Base-by-base conservation (phyloP, 768 basidiomycete species). In the Tulasnella sp. region DNA sequence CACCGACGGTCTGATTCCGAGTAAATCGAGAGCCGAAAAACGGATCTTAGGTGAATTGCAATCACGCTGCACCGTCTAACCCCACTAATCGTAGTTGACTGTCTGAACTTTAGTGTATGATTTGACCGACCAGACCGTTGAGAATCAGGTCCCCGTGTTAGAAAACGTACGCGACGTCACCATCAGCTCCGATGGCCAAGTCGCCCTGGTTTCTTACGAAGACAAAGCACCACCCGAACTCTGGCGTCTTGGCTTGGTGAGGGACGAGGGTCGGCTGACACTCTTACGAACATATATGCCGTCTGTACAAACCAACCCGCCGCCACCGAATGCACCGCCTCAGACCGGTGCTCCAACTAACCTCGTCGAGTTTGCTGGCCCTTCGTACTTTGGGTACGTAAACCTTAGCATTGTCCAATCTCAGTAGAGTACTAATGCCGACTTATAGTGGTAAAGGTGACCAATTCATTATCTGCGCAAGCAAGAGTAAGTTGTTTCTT, bases 161-260 rank as follows among this genome's bases (percentile, higher is more conserved):
- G 80, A 84, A 63, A 81, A 85, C 59, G 81, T 85, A 49, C 77
- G 80, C 49, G 80, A 84, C 63, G 79, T 86, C 36, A 82, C 81
- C 0, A 66, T 85, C 27, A 77, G 81, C 43, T 72, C 74, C 53
- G 76, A 75, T 57, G 82, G 80, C 19, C 70, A 77, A 5, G 71
- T 80, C 6, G 84, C 81, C 17, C 67, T 87, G 49, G 75, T 86
- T 46, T 84, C 83, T 65, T 85, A 83, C 63, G 83, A 86, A 65
- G 78, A 82, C 63, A 81, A 81, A 74, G 83, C 82, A 4, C 78
- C 83, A n/a, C 84, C 86, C 6, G 84, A 86, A 65, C 70, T 86
- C 2, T 87, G 84, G 84, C 81, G 77, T 67, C 67, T 87, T 45
- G 81, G 85, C 49, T 65, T 77, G 21, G 69, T 84, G 25, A 5